A percentile compares a stretch with the other conserved stretches of the same genome.
phyloP scores from a whole-genome alignment of 1,284 basidiomycete genomes.

The Mrakiaceae sp. region DNA sequence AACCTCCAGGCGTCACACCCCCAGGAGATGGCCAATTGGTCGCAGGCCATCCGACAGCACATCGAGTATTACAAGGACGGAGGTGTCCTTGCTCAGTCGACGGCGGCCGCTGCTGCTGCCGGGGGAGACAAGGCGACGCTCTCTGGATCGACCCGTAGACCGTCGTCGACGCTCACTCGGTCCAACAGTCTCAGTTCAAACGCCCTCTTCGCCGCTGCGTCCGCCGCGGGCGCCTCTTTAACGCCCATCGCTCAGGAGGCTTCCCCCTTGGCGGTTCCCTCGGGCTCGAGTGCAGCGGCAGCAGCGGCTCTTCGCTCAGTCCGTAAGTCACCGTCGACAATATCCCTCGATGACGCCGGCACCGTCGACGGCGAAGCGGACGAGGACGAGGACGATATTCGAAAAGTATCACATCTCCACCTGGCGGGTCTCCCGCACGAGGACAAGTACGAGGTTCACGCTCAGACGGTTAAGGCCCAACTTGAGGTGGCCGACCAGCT shows the following conservation, averaged over 20 bases:
- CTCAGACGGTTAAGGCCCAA: conserved; percentile 64
- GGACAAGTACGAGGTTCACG: conserved; percentile 57
- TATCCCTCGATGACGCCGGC: conserved; percentile 20
- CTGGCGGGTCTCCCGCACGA: conserved; percentile 51
- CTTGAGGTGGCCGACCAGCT: conserved; percentile 65
- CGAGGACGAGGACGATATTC: conserved; percentile 19
- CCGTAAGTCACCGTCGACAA: too few relatives aligned
- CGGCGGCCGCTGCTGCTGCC: too few relatives aligned
- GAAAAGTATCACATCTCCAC: not conserved
- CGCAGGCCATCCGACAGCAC: conserved; percentile 54
- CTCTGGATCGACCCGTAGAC: too few relatives aligned
- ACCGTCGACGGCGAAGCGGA: conserved; percentile 21
- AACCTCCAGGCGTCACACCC: conserved; percentile 85
- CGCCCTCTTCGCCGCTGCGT: too few relatives aligned
- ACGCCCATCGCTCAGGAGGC: too few relatives aligned
- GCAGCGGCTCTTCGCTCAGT: too few relatives aligned
- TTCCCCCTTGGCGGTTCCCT: too few relatives aligned
- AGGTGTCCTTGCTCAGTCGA: not conserved
- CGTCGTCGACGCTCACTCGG: too few relatives aligned
- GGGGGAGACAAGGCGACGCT: too few relatives aligned
- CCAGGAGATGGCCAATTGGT: conserved; percentile 81
- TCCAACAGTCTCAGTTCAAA: too few relatives aligned
- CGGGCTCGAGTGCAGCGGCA: too few relatives aligned
- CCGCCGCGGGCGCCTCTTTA: too few relatives aligned
- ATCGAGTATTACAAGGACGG: conserved; percentile 45